These are phyloP conservation scores for Ensete glaucum DNA, from an alignment of 176 grass and related monocot genomes.

Conservation along the genomic window DNA sequence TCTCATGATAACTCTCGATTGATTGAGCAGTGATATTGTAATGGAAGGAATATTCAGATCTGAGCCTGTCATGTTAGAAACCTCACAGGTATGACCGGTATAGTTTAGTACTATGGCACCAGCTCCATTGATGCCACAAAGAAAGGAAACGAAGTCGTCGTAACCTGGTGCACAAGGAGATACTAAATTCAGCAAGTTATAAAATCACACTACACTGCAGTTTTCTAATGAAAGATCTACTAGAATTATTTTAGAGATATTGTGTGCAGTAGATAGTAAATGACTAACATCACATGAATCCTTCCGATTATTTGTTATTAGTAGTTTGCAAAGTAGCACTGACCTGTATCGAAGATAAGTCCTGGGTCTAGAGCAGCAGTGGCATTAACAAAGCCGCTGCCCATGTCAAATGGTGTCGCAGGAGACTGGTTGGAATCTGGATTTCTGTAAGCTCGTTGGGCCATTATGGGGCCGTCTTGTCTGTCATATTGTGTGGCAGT, in stretches of 20 bases:
- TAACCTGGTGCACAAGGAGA: constrained; percentile 37
- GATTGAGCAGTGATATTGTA: constrained; percentile 69
- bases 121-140: constrained; percentile 89
- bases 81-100: constrained; percentile 46
- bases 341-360: constrained; percentile 84
- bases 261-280: too few species aligned
- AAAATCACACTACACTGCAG: background rate
- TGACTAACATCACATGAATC: background rate
- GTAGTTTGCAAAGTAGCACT: constrained; percentile 20
- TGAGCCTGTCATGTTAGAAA: constrained; percentile 44
- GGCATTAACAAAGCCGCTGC: constrained; percentile 83
- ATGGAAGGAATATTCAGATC: constrained; percentile 83
- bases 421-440: constrained; percentile 65
- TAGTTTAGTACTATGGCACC: constrained; percentile 62
- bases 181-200: background rate
- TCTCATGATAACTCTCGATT: constrained; percentile 45
- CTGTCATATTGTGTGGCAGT: constrained; percentile 64
- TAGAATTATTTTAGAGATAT: background rate
- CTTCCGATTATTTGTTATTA: background rate
- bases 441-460: constrained; percentile 58
- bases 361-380: constrained; percentile 89
- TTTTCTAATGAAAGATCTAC: background rate
- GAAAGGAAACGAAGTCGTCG: constrained; percentile 69
- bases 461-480: constrained; percentile 73
- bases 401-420: constrained; percentile 97